Percentiles rank a stretch among this genome's conserved stretches.
These are phyloP conservation scores for Fusarium nisikadoi DNA, from an alignment of 2,329 filamentous ascomycete species.

Conservation along the genomic window DNA sequence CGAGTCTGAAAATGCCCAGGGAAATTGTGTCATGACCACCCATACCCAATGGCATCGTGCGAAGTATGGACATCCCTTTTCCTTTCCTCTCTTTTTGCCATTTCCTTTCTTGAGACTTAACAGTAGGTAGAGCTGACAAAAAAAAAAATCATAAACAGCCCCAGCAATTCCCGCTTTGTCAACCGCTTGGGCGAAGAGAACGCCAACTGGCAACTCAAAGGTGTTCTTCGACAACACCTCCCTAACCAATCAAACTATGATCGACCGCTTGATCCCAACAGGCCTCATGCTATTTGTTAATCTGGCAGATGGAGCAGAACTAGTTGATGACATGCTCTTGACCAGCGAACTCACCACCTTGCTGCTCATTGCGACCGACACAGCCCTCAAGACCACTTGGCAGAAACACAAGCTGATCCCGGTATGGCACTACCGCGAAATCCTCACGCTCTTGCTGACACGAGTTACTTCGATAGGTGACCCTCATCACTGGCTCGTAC, in stretches of 20 bases:
- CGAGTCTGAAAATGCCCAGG: neutral
- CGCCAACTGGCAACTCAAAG: neutral
- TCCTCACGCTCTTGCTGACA: neutral
- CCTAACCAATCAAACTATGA: neutral
- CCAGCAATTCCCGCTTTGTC: neutral
- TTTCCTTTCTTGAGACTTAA: no score
- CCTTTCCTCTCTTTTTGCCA: no score
- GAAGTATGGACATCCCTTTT: neutral
- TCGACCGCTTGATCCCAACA: neutral
- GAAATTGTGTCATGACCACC: neutral
- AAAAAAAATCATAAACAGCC: no score
- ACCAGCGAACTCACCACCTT: neutral
- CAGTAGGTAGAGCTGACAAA: no score
- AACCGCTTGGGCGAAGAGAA: neutral
- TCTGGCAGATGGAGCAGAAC: neutral
- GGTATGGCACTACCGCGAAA: neutral
- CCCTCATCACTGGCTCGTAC: neutral
- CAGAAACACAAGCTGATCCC: neutral
- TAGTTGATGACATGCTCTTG: neutral
- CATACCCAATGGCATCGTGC: neutral
- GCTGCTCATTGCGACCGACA: neutral
- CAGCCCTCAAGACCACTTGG: neutral
- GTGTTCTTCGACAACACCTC: neutral
- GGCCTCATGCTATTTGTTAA: neutral
- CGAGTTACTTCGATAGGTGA: neutral